Evolutionary conservation across 805 yeast genomes (phyloP), one percentile per base, ranked within the genome.

Genomic region (Candida golubevii): DNA sequence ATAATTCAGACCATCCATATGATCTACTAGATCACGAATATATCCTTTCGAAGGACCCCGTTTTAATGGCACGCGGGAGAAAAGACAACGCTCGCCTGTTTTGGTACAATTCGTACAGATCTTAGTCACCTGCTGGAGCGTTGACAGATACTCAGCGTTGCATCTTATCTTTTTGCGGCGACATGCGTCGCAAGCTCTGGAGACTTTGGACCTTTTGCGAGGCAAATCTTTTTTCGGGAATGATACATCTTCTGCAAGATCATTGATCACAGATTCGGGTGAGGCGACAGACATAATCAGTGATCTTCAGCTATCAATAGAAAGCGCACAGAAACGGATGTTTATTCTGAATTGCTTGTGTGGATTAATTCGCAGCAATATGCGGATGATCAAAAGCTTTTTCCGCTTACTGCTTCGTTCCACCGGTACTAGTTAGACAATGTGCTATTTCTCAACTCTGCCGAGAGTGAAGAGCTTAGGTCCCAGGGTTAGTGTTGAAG

Each of bases 151-250:
- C 26, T 73, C 73, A 18, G 85, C 88, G 59, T 85, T 81, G 64
- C 95, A 85, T 43, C 79, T 72, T 18, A 85, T 74, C 58, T 85
- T 85, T 61, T 84, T 83, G 37, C 85, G 71, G 32, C 93, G 72
- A 60, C 93, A 85, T 43, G 83, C 81, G 59, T 85, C 95, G 59
- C 95, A 85, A 1, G 91, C 93, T 42, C 95, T 63, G 1, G 89
- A 83, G 0, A 85, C 88, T 59, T 85, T 85, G 8, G 84, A 74
- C 45, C 90, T 56, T 56, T 83, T 83, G 39, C 85, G 71, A 14
- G 73, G 70, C 7, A 38, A 26, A 18, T 48, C 53, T n/a, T 38
- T 42, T 6, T 14, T 35, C 12, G 33, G 2, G 18, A 42, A 38
- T 8, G 41, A 32, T 9, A 12, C 26, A 10, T 38, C 42, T 14